Base-by-base conservation (phyloP, 768 basidiomycete genomes). In the Naganishia friedmannii region DNA sequence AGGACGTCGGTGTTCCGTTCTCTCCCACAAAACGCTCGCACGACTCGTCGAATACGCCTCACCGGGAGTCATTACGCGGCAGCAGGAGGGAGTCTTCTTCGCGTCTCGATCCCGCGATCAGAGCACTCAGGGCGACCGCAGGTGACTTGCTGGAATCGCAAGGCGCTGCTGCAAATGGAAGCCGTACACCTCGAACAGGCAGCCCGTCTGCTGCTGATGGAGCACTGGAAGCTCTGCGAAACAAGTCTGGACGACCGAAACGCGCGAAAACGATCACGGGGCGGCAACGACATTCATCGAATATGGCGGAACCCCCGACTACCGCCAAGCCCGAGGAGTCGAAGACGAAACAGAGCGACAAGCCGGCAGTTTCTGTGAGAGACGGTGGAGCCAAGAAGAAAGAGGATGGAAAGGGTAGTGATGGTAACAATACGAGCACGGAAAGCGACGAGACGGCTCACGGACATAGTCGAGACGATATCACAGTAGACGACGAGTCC, bases 111-210 rank as follows among this genome's bases (percentile, higher is more conserved):
- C 70, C 79, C 29, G 79, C 79, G 3, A 74, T 79, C 1, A 69
- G 75, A 53, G 79, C 78, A 15, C 71, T 80, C 4, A 58, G 75
- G 53, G 74, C 74, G 3, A 74, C 77, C 0, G 72, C 75, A 3
- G 74, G 71, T 29, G 67, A 69, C 3, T 65, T 58, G 10, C 48
- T 26, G 7, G 58, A 58, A 13, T 23, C 31, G 19, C 45, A 32
- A 12, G 73, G 74, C 15, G 63, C 72, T 3, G 72, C 76, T 3
- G 73, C 77, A 8, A 28, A 23, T 15, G 67, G 67, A 8, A 54
- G 37, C 15, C 46, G 66, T 17, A 72, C 71, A 21, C 71, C 71
- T 56, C 66, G 66, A 4, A 68, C 32, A 19, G 51, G 45, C n/a
- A 57, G 58, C 21, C 56, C 67, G 1, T 53, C 67, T 15, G 53